Conservation (phyloP, 768 basidiomycete species). For the Tephrocybe sp. region DNA sequence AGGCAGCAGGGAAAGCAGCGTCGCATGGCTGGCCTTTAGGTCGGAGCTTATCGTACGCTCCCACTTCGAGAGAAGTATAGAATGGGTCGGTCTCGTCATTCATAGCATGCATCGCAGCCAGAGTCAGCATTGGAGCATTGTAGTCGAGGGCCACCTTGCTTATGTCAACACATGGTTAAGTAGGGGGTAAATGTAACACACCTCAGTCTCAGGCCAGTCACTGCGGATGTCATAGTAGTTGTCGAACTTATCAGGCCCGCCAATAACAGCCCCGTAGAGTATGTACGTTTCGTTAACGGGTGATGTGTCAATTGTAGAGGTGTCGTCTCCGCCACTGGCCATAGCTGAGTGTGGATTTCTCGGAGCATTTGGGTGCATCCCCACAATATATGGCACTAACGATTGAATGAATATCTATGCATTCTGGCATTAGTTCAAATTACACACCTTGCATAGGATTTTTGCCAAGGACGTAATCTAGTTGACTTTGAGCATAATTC, state of each 20-base stretch:
- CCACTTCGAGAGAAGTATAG: constrained; percentile 68
- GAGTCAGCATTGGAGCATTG: constrained; percentile 85
- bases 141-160: constrained; percentile 78
- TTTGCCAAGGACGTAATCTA: constrained; percentile 81
- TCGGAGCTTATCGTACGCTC: constrained; percentile 57
- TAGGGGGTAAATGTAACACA: constrained; percentile 19
- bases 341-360: constrained; percentile 88
- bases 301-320: constrained; percentile 63
- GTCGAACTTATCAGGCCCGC: constrained; percentile 78
- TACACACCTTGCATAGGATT: constrained; percentile 83
- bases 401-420: background rate
- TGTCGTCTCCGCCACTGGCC: constrained; percentile 79
- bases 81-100: constrained; percentile 70
- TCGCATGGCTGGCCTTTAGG: constrained; percentile 81
- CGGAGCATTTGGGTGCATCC: constrained; percentile 87
- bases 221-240: constrained; percentile 81
- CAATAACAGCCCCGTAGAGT: constrained; percentile 85
- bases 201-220: constrained; percentile 90
- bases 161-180: background rate
- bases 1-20: constrained; percentile 55
- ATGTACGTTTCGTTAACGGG: constrained; percentile 73
- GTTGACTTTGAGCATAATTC: constrained; percentile 73
- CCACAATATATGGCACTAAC: constrained; percentile 80
- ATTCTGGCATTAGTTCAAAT: background rate
- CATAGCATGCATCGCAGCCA: constrained; percentile 76